Evolutionary conservation across 129 eudicot species (phyloP), one percentile per base, ranked within the genome.

Genomic region (Artemisia annua): DNA sequence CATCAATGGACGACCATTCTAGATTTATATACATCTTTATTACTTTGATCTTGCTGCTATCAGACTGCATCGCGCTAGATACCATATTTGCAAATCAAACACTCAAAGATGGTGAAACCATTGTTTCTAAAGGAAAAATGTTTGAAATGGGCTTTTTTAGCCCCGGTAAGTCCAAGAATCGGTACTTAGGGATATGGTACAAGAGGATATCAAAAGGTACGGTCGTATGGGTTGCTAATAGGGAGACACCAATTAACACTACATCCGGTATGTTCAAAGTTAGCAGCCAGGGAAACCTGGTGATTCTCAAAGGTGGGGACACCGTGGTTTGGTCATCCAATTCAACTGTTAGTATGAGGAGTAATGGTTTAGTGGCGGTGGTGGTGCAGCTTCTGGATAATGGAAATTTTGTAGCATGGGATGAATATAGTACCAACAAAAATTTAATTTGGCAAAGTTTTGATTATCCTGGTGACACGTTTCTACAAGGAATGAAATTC

Each of bases 91-190:
- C 69, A 55, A 28, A 46, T 11, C 73, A 71, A 71, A 9, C 39
- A 46, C 11, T 72, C 16, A 72, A 8, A 78, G 77, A 78, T 78
- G 78, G 71, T n/a, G 24, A 51, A 39, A 71, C 68, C 19, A 26
- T 72, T 14, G 67, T 71, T 39, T 79, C 78, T 16, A 16, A 39
- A 3, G 73, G 62, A 14, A 26, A 39, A 0, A 66, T 64, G 58
- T 79, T 64, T 65, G 73, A 79, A 30, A 7, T 78, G 53, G 82
- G 82, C 9, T 78, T 78, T 44, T 78, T 78, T 19, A 78, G 77
- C 48, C 77, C 73, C 0, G 61, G 72, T 11, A 66, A 55, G 8
- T 65, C 78, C 39, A 65, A 58, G 9, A 55, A 63, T 20, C 62
- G 73, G 3, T 72, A 78, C 19, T 16, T 78, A 4, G 78, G 78